phyloP scores from a whole-genome alignment of 164 flowering plant genomes.

The Akebia trifoliata region DNA sequence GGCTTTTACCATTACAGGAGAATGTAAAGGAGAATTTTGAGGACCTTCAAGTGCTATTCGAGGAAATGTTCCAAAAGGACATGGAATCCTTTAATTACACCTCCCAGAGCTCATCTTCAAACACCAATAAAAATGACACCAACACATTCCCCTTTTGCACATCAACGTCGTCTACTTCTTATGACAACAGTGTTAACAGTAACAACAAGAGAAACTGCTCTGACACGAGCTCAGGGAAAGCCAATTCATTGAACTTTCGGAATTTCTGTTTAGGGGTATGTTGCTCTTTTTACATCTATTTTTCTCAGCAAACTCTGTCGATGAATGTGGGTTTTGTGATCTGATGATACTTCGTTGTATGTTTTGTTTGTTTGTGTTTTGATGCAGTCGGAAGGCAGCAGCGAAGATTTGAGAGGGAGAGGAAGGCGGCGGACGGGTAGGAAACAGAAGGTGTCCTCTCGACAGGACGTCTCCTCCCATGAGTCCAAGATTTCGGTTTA shows the following conservation, averaged over 20 bases:
- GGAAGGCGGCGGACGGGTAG: conserved; percentile 33
- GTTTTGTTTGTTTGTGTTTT: background rate
- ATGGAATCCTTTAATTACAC: conserved; percentile 23
- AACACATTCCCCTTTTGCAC: conserved; percentile 15
- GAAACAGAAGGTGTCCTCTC: conserved; percentile 31
- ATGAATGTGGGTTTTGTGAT: background rate
- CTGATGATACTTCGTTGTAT: background rate
- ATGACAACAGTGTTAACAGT: conserved; percentile 12
- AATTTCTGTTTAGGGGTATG: conserved; percentile 62
- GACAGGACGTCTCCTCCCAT: conserved; percentile 27
- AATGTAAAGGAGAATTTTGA: conserved; percentile 61
- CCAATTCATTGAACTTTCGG: conserved; percentile 10
- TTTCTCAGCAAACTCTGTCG: background rate
- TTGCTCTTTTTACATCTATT: background rate
- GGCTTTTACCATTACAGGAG: conserved; percentile 35
- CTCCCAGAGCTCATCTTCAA: conserved; percentile 15
- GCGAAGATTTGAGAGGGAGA: conserved; percentile 20
- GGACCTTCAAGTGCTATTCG: conserved; percentile 61
- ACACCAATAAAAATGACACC: background rate
- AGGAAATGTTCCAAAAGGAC: conserved; percentile 63
- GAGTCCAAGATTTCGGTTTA: conserved; percentile 24
- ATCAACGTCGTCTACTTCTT: too few species aligned
- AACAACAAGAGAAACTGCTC: conserved; percentile 39
- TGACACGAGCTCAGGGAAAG: conserved; percentile 30
- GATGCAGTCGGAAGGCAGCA: conserved; percentile 34